Percentiles rank a stretch among this genome's conserved stretches.
phyloP scores from a whole-genome alignment of 768 basidiomycete species.

The Chalciporus piperatus region DNA sequence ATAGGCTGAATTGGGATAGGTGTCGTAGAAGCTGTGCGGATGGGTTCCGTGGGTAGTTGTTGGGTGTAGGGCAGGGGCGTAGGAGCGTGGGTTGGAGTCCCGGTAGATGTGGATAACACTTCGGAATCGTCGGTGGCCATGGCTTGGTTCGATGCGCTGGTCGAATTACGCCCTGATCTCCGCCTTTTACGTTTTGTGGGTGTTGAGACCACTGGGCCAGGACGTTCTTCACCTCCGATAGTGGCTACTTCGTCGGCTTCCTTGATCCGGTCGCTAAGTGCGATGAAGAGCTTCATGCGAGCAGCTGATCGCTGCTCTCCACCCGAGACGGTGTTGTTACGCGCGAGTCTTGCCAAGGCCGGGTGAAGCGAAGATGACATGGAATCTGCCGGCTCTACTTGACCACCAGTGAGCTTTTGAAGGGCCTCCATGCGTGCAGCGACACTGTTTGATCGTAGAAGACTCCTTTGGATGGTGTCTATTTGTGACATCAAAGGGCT shows the following conservation, averaged over 20 bases:
- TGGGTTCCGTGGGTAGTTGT: conserved; percentile 27
- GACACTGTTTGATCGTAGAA: conserved; percentile 88
- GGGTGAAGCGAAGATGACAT: conserved; percentile 52
- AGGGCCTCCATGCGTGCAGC: conserved; percentile 80
- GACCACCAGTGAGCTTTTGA: conserved; percentile 78
- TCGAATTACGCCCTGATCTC: conserved; percentile 44
- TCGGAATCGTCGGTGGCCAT: conserved; percentile 49
- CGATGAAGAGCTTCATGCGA: conserved; percentile 62
- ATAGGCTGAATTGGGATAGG: conserved; percentile 29
- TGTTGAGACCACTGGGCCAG: conserved; percentile 32
- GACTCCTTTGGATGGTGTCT: conserved; percentile 72
- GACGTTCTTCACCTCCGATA: conserved; percentile 56
- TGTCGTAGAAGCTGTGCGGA: conserved; percentile 27
- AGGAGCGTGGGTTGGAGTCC: conserved; percentile 56
- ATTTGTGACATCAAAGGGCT: conserved; percentile 66
- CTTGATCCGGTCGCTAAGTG: conserved; percentile 55
- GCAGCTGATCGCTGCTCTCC: conserved; percentile 77
- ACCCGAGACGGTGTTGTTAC: conserved; percentile 82
- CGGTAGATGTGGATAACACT: conserved; percentile 42
- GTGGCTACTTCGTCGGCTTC: conserved; percentile 63
- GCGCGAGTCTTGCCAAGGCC: conserved; percentile 43
- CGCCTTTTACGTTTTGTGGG: conserved; percentile 58
- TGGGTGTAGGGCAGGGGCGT: conserved; percentile 46
- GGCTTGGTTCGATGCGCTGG: conserved; percentile 36
- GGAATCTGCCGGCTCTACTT: conserved; percentile 55